Evolutionary conservation across 306 rosid genomes (phyloP).

Genomic region (Trifolium fragiferum): DNA sequence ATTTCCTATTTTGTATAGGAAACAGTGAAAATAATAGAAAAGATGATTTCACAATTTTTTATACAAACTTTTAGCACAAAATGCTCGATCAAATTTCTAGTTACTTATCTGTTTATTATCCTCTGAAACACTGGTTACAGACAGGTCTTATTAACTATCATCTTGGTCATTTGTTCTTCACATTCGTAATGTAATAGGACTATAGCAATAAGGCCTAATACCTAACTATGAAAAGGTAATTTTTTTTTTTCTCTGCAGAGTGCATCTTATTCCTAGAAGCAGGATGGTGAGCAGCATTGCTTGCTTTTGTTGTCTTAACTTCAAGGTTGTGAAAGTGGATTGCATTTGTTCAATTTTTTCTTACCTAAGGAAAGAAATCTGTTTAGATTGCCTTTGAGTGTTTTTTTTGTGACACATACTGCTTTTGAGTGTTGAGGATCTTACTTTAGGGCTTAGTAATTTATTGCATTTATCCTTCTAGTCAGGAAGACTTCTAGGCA

Average conservation of each 20-base stretch:
- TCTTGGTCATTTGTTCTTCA: not conserved
- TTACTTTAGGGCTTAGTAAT: constrained; percentile 1
- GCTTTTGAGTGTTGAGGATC: constrained; percentile 7
- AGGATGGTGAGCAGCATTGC: not conserved
- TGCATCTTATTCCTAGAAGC: constrained; percentile 6
- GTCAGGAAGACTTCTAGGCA: constrained; percentile 17
- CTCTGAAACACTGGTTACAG: not conserved
- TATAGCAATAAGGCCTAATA: not conserved
- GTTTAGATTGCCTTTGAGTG: not conserved
- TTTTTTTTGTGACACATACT: too few species aligned
- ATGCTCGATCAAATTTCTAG: not conserved
- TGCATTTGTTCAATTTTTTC: not conserved
- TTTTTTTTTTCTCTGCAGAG: not conserved
- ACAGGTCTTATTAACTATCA: not conserved
- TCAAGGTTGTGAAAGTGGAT: not conserved
- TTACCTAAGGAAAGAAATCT: not conserved
- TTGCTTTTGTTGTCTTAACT: not conserved
- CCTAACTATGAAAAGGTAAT: not conserved
- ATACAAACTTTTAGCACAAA: not conserved
- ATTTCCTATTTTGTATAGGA: too few species aligned
- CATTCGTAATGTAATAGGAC: not conserved
- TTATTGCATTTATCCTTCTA: constrained; percentile 1
- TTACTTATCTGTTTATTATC: not conserved
- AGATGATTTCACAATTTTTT: too few species aligned
- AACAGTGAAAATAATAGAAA: too few species aligned